Base-by-base conservation (phyloP, 2,329 filamentous ascomycete species). In the Aspergillus sp. region DNA sequence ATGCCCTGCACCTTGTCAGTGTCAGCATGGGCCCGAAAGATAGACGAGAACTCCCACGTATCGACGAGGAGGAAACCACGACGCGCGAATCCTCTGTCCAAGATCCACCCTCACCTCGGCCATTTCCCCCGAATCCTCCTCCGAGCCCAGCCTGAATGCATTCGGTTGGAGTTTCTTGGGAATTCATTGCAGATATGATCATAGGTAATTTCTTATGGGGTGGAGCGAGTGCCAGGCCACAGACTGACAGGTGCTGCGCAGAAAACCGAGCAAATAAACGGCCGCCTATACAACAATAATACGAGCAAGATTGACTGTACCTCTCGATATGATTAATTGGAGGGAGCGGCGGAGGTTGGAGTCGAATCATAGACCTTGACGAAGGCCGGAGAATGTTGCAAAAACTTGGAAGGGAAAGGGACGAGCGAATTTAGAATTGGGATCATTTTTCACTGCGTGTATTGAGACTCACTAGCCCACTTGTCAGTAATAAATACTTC, bases 61-160 rank as follows among this genome's bases (percentile, higher is more conserved):
- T 27, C 40, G 49, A 27, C 48, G 42, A 37, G 27, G 49, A 51
- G 27, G 37, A 40, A 19, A 48, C 50, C 44, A 41, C 49, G 13
- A 45, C 51, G 33, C 33, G 39, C 34, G 33, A 54, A 13, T 54
- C 45, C 40, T 65, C 61, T 2, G 63, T 64, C 12, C 59, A 66
- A 51, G 64, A 66, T 52, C 69, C 70, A 24, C 65, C 68, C 34
- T 71, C 70, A 33, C 69, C 70, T 7, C 61, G 68, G 15, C 74
- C 74, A 41, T 72, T 69, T 20, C 74, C 74, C 48, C 71, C 73
- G 17, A 75, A 76, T 57, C 74, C 74, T 20, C 74, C 74, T 40
- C 74, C 74, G 44, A 76, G 74, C 56, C 74, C 74, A 44, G 74
- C 68, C 44, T 74, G 54, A 64, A 52, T 40, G 51, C 17, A 11